These are phyloP conservation scores for Anthracocystis panici-leucophaei DNA, from an alignment of 1,284 basidiomycete species.

Conservation along the genomic window DNA sequence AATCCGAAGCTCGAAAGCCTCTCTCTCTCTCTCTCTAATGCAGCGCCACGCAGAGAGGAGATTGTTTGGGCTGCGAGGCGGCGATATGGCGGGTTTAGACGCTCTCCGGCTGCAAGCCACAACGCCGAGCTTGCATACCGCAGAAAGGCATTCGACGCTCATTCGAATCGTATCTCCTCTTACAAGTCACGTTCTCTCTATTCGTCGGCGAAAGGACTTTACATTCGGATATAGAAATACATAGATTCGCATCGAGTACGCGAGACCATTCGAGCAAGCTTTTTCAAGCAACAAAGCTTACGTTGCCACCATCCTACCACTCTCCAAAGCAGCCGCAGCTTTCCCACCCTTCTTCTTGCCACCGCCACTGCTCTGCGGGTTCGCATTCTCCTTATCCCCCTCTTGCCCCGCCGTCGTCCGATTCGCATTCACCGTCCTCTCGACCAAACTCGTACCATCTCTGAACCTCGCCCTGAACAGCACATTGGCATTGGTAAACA, in stretches of 20 bases:
- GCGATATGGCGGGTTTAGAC: slow-evolving; percentile 6
- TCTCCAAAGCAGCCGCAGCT: slow-evolving; percentile 1
- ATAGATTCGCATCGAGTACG: slow-evolving; percentile 1
- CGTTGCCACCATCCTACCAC: slow-evolving; percentile 24
- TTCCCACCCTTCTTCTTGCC: slow-evolving; percentile 23
- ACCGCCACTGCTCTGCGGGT: slow-evolving; percentile 7
- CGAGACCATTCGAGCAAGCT: not conserved
- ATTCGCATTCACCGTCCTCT: slow-evolving; percentile 70
- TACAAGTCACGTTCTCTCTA: not conserved
- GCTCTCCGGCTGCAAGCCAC: too few species aligned
- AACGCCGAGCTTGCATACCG: not conserved
- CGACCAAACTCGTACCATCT: slow-evolving; percentile 90
- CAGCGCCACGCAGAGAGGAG: too few species aligned
- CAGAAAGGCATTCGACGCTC: not conserved
- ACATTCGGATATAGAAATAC: slow-evolving; percentile 23
- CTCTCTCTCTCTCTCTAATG: too few species aligned
- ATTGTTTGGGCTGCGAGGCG: not conserved
- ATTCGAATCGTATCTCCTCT: not conserved
- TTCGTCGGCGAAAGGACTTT: not conserved
- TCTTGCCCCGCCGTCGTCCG: slow-evolving; percentile 33
- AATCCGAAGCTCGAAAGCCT: slow-evolving; percentile 10
- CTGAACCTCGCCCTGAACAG: slow-evolving; percentile 91
- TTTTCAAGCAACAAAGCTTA: slow-evolving; percentile 1
- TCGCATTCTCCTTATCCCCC: slow-evolving; percentile 39
- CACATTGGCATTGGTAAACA: slow-evolving; percentile 96